Conservation (phyloP, 495 filamentous ascomycete genomes). For the Paragyromitra xinjiangensis region DNA sequence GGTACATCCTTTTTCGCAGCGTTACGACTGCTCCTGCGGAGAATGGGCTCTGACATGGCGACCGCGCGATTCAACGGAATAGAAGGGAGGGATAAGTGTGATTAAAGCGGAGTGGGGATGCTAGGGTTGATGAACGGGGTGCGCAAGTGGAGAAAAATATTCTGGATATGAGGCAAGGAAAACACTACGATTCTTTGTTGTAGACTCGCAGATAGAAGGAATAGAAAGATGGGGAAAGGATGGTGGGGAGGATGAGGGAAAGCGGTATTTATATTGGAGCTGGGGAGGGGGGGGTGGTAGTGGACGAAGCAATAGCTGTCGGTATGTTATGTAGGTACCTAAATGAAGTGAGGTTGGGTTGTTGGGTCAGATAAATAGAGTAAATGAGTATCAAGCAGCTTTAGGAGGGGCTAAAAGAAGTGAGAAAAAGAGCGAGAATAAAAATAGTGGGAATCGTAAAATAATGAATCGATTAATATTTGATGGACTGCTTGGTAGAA, state of each 20-base stretch:
- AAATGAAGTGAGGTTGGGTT: slow-evolving; percentile 44
- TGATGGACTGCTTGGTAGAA: background rate
- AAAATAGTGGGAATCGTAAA: background rate
- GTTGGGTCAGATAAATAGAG: slow-evolving; percentile 20
- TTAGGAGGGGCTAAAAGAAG: background rate
- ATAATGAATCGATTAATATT: slow-evolving; percentile 9
- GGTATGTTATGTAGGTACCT: slow-evolving; percentile 47
- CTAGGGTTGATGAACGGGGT: slow-evolving; percentile 72
- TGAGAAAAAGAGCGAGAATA: background rate
- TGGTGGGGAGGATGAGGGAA: slow-evolving; percentile 4
- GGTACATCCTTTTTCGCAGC: slow-evolving; percentile 49
- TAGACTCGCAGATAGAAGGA: slow-evolving; percentile 53
- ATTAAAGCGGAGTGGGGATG: slow-evolving; percentile 63
- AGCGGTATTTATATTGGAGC: slow-evolving; percentile 56
- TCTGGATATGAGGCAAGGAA: background rate
- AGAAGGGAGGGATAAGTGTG: slow-evolving; percentile 61
- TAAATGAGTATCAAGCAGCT: slow-evolving; percentile 20
- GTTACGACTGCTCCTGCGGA: slow-evolving; percentile 55
- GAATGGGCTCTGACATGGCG: slow-evolving; percentile 58
- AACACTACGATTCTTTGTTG: slow-evolving; percentile 7
- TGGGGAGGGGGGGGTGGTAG: slow-evolving; percentile 41
- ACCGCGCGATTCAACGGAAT: slow-evolving; percentile 26
- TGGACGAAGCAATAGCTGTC: slow-evolving; percentile 48
- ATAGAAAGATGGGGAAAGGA: slow-evolving; percentile 36
- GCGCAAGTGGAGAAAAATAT: slow-evolving; percentile 66